Percentiles rank a stretch among this genome's conserved stretches.
Evolutionary conservation across 169 alveolate genomes (phyloP).

Genomic region (Babesia ovis): DNA sequence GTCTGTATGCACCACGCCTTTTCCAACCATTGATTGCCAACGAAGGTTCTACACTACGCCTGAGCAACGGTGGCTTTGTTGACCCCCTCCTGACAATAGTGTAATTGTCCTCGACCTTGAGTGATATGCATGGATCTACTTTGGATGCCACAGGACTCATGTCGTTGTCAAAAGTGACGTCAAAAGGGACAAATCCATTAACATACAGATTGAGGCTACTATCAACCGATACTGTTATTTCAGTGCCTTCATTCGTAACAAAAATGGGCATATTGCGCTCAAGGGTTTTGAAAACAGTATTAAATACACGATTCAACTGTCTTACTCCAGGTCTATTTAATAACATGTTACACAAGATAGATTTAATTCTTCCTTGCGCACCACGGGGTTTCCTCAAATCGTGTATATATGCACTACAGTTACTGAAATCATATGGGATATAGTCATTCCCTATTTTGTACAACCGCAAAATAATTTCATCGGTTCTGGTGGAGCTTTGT

Average conservation of each 20-base stretch:
- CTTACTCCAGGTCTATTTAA: conserved; percentile 37
- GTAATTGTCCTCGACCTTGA: neutral
- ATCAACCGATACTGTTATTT: conserved; percentile 78
- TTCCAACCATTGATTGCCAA: conserved; percentile 71
- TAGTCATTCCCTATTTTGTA: conserved; percentile 38
- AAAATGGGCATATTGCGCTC: conserved; percentile 82
- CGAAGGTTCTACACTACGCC: conserved; percentile 50
- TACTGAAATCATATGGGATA: conserved; percentile 49
- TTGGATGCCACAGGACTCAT: conserved; percentile 4
- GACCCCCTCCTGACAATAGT: neutral
- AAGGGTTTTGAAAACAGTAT: conserved; percentile 70
- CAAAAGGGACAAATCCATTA: conserved; percentile 67
- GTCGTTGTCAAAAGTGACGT: conserved; percentile 14
- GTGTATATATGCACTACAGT: conserved; percentile 43
- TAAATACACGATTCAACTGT: conserved; percentile 59
- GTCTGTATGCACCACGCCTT: conserved; percentile 71
- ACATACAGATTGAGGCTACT: conserved; percentile 76
- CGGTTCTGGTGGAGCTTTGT: neutral
- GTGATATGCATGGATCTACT: neutral
- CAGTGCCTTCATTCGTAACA: conserved; percentile 73
- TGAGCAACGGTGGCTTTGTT: neutral
- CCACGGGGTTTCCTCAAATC: neutral
- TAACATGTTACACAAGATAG: conserved; percentile 3
- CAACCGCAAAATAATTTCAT: conserved; percentile 11
- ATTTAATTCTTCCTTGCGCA: neutral